Evolutionary conservation across 805 yeast genomes (phyloP).

Genomic region (Metschnikowia reukaufii): DNA sequence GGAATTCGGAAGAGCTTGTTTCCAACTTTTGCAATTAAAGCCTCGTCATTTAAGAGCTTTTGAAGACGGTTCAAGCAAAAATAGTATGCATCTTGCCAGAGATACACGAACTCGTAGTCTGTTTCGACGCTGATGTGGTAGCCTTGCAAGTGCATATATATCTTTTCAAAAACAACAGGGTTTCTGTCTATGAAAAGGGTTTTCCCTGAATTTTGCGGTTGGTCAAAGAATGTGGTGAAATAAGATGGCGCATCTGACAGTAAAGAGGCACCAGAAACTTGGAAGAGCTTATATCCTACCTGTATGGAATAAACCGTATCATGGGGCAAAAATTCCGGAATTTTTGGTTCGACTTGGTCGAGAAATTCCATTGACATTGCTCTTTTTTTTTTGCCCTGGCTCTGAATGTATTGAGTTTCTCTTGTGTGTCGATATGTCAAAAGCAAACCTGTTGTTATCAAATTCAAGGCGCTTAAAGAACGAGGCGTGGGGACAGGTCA

Average conservation of each 20-base stretch:
- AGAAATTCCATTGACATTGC: conserved; percentile 12
- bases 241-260: conserved; percentile 87
- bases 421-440: not conserved
- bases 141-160: conserved; percentile 77
- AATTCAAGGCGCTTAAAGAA: not conserved
- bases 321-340: conserved; percentile 61
- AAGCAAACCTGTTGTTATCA: not conserved
- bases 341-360: conserved; percentile 39
- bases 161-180: conserved; percentile 63
- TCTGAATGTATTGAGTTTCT: not conserved
- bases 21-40: conserved; percentile 59
- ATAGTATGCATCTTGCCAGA: conserved; percentile 71
- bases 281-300: conserved; percentile 63
- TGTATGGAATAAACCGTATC: conserved; percentile 68
- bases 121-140: conserved; percentile 61
- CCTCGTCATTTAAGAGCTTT: conserved; percentile 49
- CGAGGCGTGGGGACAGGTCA: not conserved
- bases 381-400: not conserved
- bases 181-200: conserved; percentile 71
- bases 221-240: conserved; percentile 68
- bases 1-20: conserved; percentile 59
- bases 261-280: conserved; percentile 78
- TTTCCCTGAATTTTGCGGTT: conserved; percentile 38
- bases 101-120: conserved; percentile 59
- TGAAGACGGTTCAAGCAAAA: conserved; percentile 63